Percentiles rank a stretch among this genome's conserved stretches.
Evolutionary conservation across 345 rosid genomes (phyloP).

Genomic region (Citrus maxima): DNA sequence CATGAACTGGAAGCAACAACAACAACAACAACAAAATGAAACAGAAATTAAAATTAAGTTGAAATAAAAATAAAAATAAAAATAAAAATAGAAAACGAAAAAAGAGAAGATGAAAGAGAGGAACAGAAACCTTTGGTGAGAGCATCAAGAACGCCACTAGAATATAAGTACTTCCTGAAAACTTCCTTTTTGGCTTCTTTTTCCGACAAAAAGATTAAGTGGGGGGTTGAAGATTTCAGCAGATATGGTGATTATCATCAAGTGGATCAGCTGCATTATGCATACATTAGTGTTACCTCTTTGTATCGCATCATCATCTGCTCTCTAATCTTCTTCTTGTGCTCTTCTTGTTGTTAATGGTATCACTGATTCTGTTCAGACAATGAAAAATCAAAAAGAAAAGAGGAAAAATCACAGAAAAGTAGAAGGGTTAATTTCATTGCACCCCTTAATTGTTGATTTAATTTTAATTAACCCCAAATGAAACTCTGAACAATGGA

Average conservation of each 20-base stretch:
- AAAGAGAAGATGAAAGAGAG: neutral
- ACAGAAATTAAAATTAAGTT: constrained; percentile 4
- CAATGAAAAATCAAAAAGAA: neutral
- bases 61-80: neutral
- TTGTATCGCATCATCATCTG: constrained; percentile 52
- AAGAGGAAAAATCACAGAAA: neutral
- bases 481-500: neutral
- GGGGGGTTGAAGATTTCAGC: neutral
- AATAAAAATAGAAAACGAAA: neutral
- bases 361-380: neutral
- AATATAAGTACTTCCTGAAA: constrained; percentile 79
- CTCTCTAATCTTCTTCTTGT: neutral
- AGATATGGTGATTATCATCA: neutral
- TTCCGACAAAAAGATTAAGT: constrained; percentile 39
- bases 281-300: constrained; percentile 29
- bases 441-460: neutral
- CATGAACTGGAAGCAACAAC: constrained; percentile 52
- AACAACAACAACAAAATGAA: neutral
- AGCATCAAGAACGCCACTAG: constrained; percentile 76
- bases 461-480: neutral
- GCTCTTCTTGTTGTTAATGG: neutral
- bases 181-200: constrained; percentile 92
- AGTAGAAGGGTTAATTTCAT: neutral
- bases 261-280: neutral
- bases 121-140: constrained; percentile 63